phyloP scores from a whole-genome alignment of 1,284 basidiomycete species.

The Tylopilus sp. region DNA sequence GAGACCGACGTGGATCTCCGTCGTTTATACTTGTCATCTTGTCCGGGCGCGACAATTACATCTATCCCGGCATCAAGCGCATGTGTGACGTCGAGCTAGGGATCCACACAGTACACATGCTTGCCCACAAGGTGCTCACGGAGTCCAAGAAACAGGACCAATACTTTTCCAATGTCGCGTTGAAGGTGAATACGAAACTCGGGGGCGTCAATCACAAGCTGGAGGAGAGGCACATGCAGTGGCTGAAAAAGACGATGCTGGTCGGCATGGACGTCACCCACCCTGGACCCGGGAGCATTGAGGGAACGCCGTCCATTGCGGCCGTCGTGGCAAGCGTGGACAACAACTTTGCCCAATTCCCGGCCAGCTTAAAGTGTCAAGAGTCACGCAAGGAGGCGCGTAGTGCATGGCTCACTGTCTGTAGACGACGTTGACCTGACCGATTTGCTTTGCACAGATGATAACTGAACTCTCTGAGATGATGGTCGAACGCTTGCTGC shows the following conservation, averaged over 20 bases:
- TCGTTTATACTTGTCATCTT: constrained; percentile 63
- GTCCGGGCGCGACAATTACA: constrained; percentile 58
- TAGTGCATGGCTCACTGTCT: neutral
- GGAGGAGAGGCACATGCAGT: constrained; percentile 50
- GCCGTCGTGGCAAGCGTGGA: constrained; percentile 73
- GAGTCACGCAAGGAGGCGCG: constrained; percentile 66
- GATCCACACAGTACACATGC: constrained; percentile 63
- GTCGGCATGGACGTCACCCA: constrained; percentile 76
- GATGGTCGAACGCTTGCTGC: constrained; percentile 61
- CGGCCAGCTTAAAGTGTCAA: constrained; percentile 64
- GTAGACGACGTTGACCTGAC: neutral
- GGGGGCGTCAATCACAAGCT: constrained; percentile 73
- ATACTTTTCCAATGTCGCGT: constrained; percentile 57
- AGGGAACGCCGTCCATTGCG: constrained; percentile 73
- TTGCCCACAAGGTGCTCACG: constrained; percentile 54
- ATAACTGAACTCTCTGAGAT: constrained; percentile 59
- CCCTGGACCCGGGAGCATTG: constrained; percentile 56
- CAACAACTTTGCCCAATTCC: constrained; percentile 62
- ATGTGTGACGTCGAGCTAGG: constrained; percentile 66
- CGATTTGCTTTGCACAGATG: constrained; percentile 45
- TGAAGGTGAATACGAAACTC: constrained; percentile 62
- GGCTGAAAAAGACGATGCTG: constrained; percentile 73
- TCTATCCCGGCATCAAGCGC: constrained; percentile 75
- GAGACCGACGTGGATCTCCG: constrained; percentile 38
- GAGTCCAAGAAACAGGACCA: constrained; percentile 59